Base-by-base conservation (phyloP, 2,329 filamentous ascomycete genomes). In the Fusarium abutilonis region DNA sequence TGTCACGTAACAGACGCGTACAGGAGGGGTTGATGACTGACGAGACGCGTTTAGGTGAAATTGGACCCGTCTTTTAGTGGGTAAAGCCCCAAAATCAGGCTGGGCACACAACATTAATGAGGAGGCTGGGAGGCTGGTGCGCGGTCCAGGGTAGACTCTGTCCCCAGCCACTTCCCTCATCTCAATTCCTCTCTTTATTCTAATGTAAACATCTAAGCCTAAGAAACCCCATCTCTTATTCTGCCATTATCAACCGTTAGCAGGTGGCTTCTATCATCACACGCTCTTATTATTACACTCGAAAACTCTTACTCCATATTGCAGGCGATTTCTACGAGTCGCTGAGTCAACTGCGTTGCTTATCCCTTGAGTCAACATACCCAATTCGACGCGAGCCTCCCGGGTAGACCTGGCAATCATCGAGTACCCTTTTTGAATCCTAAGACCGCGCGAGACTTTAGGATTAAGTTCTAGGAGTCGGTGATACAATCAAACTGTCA, bases 1-100 rank as follows among this genome's bases (percentile, higher is more conserved):
- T 31, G 52, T 64, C 73, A 65, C 73, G 73, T 74, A 69, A 70
- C 38, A 23, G 58, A 72, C 73, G 73, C 73, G 73, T 60, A 38
- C 39, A 28, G 17, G 59, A 47, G 56, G 61, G 57, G 50, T 51
- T 51, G 39, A 55, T 48, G 57, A 66, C 69, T 8, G 69, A 61
- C 59, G 40, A 34, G 46, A 50, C 53, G 56, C 56, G 56, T 52
- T 60, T 42, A 32, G 56, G 56, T 56, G n/a, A 28, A 60, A 48
- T 26, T 38, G 45, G 42, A 42, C 23, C 55, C 41, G 49, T 50
- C 26, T 54, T 66, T 52, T 50, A 63, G 66, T 68, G 64, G 63
- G 53, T 52, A 60, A 48, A 40, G 52, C 44, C 45, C 55, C 60
- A 45, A 61, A 49, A 57, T 53, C 49, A 48, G 52, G 46, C 57